Conservation (phyloP, 2,329 filamentous ascomycete species). For the Cercospora zeina region DNA sequence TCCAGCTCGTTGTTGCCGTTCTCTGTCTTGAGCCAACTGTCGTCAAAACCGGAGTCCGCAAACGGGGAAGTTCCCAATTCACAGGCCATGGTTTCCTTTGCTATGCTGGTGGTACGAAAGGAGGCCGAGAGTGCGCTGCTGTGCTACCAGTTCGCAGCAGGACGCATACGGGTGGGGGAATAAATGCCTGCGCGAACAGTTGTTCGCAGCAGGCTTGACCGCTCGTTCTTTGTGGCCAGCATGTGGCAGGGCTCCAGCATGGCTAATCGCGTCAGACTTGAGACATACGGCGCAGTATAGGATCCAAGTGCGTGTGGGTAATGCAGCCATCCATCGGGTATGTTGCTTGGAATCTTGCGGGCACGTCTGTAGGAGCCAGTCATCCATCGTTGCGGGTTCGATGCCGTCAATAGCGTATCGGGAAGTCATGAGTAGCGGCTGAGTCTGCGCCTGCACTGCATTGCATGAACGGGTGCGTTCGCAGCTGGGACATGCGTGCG, state of each 20-base stretch:
- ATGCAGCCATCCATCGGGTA: constrained; percentile 24
- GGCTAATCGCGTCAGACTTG: constrained; percentile 25
- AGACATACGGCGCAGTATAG: constrained; percentile 23
- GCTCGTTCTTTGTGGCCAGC: constrained; percentile 24
- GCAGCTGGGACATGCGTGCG: constrained; percentile 9
- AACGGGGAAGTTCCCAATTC: constrained; percentile 26
- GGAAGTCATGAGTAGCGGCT: not conserved
- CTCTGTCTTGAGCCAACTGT: constrained; percentile 21
- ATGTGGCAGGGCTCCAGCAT: not conserved
- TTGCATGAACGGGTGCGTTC: constrained; percentile 17
- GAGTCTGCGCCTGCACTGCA: not conserved
- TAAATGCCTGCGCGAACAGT: constrained; percentile 26
- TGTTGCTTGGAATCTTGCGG: constrained; percentile 6
- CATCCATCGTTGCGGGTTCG: not conserved
- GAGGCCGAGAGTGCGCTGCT: constrained; percentile 7
- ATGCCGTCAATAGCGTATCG: not conserved
- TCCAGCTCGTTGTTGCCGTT: constrained; percentile 18
- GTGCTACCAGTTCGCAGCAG: constrained; percentile 28
- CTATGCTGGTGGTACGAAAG: constrained; percentile 6
- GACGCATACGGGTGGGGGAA: constrained; percentile 12
- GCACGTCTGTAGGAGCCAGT: constrained; percentile 20
- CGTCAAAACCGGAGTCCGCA: constrained; percentile 21
- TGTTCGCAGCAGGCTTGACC: constrained; percentile 33
- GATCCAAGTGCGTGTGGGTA: constrained; percentile 1
- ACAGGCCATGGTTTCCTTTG: constrained; percentile 24